Evolutionary conservation across 169 alveolate genomes (phyloP).

Genomic region (Plasmodium vivax): DNA sequence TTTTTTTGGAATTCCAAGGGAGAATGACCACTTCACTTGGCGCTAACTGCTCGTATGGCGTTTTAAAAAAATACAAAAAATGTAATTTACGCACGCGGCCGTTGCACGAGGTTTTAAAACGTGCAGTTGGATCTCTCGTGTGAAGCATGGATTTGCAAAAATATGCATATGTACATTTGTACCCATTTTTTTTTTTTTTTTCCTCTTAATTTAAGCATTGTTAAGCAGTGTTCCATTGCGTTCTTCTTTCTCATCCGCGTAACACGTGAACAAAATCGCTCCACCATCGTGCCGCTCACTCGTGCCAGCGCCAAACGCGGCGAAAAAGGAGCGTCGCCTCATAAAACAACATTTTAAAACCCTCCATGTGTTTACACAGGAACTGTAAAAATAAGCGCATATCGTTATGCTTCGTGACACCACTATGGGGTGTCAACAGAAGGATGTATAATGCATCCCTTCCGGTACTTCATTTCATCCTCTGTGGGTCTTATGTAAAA

Average conservation of each 20-base stretch:
- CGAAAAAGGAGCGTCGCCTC: neutral
- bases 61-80: neutral
- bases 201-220: neutral
- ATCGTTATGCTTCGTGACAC: neutral
- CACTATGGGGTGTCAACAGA: neutral
- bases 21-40: neutral
- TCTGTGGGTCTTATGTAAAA: neutral
- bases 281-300: neutral
- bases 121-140: neutral
- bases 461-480: constrained; percentile 1
- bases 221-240: neutral
- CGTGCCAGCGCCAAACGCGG: neutral
- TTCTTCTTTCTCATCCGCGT: neutral
- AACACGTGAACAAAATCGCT: neutral
- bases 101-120: neutral
- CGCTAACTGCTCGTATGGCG: neutral
- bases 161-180: neutral
- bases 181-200: neutral
- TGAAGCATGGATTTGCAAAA: neutral
- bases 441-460: neutral
- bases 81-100: neutral
- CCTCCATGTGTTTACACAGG: neutral
- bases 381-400: neutral
- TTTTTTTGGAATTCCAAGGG: neutral
- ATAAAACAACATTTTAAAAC: neutral